phyloP scores from a whole-genome alignment of 768 basidiomycete species.

The Suillus luteus region DNA sequence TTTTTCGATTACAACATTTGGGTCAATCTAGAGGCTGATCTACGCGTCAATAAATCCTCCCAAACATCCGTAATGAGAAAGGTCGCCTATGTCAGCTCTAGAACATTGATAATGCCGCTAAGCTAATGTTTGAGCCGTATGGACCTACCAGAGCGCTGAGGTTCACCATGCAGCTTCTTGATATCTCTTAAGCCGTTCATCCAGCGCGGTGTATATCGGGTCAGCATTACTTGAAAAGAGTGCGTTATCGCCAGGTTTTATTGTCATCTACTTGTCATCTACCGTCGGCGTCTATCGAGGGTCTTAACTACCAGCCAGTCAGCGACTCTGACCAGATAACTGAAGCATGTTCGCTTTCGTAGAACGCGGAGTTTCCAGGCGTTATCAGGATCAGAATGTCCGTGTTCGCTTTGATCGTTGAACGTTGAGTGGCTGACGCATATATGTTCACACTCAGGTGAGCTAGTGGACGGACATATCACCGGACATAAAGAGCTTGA shows the following conservation, averaged over 20 bases:
- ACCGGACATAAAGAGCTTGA: slow-evolving; percentile 58
- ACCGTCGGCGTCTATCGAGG: not conserved
- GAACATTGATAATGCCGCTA: not conserved
- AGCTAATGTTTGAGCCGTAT: not conserved
- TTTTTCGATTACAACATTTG: slow-evolving; percentile 46
- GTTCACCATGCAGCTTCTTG: slow-evolving; percentile 20
- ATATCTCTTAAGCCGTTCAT: slow-evolving; percentile 7
- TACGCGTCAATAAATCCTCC: slow-evolving; percentile 45
- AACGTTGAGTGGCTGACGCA: not conserved
- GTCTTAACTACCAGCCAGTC: not conserved
- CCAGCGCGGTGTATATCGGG: slow-evolving; percentile 20
- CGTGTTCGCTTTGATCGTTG: not conserved
- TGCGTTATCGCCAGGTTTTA: not conserved
- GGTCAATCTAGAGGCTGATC: slow-evolving; percentile 25
- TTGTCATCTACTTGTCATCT: not conserved
- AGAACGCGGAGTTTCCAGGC: not conserved
- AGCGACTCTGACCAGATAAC: not conserved
- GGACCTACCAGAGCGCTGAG: slow-evolving; percentile 4
- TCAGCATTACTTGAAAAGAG: not conserved
- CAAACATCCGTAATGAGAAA: slow-evolving; percentile 51
- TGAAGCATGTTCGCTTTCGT: not conserved
- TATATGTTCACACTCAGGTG: not conserved
- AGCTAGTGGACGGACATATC: slow-evolving; percentile 39
- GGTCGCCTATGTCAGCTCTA: slow-evolving; percentile 52
- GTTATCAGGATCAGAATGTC: not conserved